phyloP scores from a whole-genome alignment of 176 grass and related monocot genomes.

The Tillandsia fasciculata region DNA sequence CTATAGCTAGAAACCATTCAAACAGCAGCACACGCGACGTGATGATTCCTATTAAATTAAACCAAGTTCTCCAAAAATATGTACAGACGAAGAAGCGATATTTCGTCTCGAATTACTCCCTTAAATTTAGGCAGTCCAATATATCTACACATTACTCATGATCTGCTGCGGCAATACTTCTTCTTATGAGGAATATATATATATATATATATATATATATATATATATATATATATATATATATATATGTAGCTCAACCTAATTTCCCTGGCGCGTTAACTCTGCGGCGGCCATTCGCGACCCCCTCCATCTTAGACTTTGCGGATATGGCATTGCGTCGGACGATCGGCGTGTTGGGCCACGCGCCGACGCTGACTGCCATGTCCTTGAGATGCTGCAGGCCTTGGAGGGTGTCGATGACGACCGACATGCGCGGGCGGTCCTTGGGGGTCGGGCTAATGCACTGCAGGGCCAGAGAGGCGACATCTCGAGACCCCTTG shows the following conservation, averaged over 20 bases:
- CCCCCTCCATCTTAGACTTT: constrained; percentile 50
- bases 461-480: constrained; percentile 51
- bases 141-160: no score
- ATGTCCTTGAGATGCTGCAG: constrained; percentile 78
- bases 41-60: no score
- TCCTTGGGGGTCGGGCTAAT: constrained; percentile 65
- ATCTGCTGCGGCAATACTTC: no score
- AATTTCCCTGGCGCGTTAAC: constrained; percentile 41
- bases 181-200: no score
- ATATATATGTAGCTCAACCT: neutral
- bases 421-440: constrained; percentile 43
- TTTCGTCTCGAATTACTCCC: no score
- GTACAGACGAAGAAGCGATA: no score
- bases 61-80: no score
- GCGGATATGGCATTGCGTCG: constrained; percentile 65
- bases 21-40: no score
- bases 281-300: constrained; percentile 24
- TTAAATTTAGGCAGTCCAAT: no score
- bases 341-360: constrained; percentile 36
- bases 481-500: constrained; percentile 58
- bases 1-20: no score
- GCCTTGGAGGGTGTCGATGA: constrained; percentile 45
- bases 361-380: constrained; percentile 55
- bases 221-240: no score
- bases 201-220: no score